Percentiles rank a stretch among this genome's conserved stretches.
phyloP scores from a whole-genome alignment of 2,329 filamentous ascomycete species.

The Karstenula rhodostoma region DNA sequence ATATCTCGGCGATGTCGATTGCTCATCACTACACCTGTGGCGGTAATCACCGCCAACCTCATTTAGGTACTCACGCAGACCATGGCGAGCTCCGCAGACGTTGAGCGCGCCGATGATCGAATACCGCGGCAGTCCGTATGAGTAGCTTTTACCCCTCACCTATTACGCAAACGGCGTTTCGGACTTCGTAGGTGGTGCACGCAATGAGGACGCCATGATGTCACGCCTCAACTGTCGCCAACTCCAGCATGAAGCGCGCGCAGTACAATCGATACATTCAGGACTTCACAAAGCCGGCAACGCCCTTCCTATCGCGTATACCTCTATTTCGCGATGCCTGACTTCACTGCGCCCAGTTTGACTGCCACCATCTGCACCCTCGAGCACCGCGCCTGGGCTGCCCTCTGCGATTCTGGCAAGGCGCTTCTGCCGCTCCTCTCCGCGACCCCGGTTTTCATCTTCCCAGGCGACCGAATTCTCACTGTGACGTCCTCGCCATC shows the following conservation, averaged over 20 bases:
- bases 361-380: constrained; percentile 38
- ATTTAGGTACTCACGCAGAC: background rate
- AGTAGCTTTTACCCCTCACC: background rate
- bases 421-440: constrained; percentile 43
- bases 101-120: background rate
- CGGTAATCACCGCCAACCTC: constrained; percentile 19
- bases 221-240: background rate
- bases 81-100: background rate
- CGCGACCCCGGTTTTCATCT: constrained; percentile 51
- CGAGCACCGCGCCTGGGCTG: constrained; percentile 48
- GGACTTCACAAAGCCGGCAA: constrained; percentile 2
- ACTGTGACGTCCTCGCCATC: constrained; percentile 41
- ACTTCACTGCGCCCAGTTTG: constrained; percentile 32
- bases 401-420: constrained; percentile 42
- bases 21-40: constrained; percentile 19
- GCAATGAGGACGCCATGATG: constrained; percentile 4
- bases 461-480: constrained; percentile 48
- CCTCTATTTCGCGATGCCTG: constrained; percentile 20
- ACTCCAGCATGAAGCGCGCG: background rate
- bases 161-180: constrained; percentile 9
- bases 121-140: background rate
- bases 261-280: background rate
- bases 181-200: background rate
- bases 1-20: constrained; percentile 6
- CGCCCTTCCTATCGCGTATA: background rate